These are phyloP conservation scores for Coemansia brasiliensis DNA, from an alignment of 192 early-diverging fungal species.

Conservation along the genomic window DNA sequence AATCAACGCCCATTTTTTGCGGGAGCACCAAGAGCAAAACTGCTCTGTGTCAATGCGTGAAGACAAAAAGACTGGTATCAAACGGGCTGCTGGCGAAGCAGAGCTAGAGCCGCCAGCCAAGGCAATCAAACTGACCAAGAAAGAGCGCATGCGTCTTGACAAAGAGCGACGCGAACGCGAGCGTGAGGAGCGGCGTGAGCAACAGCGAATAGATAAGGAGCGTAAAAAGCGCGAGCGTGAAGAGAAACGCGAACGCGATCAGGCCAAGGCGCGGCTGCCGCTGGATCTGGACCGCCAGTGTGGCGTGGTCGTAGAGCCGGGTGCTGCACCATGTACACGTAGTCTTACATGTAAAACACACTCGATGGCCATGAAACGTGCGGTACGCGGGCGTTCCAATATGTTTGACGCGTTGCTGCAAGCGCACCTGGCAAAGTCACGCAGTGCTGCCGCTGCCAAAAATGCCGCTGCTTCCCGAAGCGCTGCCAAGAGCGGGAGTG, in stretches of 20 bases:
- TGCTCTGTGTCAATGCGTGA: conserved; percentile 47
- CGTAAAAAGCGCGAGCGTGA: conserved; percentile 49
- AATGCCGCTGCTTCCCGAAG: conserved; percentile 43
- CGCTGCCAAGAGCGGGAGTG: conserved; percentile 46
- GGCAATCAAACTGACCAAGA: conserved; percentile 32
- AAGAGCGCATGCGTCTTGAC: conserved; percentile 37
- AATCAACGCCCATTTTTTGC: conserved; percentile 48
- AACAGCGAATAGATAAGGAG: conserved; percentile 46
- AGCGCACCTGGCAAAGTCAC: conserved; percentile 76
- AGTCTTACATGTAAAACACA: conserved; percentile 97
- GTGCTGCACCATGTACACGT: conserved; percentile 69
- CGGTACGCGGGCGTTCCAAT: conserved; percentile 80
- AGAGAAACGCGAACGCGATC: conserved; percentile 59
- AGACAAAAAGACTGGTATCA: conserved; percentile 23
- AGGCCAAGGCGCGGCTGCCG: conserved; percentile 56
- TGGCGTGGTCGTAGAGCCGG: conserved; percentile 66
- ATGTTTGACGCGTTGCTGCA: conserved; percentile 78
- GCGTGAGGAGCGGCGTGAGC: conserved; percentile 31
- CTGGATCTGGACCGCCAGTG: conserved; percentile 91
- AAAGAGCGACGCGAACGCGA: conserved; percentile 47
- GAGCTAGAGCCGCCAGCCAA: conserved; percentile 14
- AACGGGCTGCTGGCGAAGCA: conserved; percentile 25
- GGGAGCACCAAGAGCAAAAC: conserved; percentile 50
- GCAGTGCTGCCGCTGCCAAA: conserved; percentile 57
- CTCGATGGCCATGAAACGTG: conserved; percentile 82